A percentile compares a stretch with the other conserved stretches of the same genome.
These are phyloP conservation scores for Phycomyces blakesleeanus DNA, from an alignment of 192 early-diverging fungal genomes.

Conservation along the genomic window DNA sequence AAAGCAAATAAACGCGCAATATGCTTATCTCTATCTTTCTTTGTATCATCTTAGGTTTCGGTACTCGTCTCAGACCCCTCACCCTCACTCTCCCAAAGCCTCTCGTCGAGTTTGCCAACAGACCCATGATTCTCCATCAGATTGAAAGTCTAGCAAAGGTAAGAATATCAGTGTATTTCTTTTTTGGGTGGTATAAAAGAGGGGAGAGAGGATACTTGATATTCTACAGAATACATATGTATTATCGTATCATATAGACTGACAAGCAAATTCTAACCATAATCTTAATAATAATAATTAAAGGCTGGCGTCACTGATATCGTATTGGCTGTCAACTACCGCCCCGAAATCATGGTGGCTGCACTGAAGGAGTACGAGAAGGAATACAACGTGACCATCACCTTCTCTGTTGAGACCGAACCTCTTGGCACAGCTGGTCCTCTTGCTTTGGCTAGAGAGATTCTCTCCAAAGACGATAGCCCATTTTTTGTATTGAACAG, in stretches of 20 bases:
- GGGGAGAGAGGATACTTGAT: too few species aligned
- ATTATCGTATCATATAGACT: constrained; percentile 31
- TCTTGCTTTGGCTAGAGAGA: constrained; percentile 87
- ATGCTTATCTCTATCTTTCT: too few species aligned
- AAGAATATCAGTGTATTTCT: constrained; percentile 8
- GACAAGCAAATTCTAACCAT: too few species aligned
- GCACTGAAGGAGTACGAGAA: constrained; percentile 93
- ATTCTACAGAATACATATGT: neutral
- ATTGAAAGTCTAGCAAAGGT: constrained; percentile 97
- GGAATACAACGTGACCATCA: constrained; percentile 87
- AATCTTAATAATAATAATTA: too few species aligned
- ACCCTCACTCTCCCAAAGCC: constrained; percentile 97
- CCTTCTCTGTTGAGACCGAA: constrained; percentile 95
- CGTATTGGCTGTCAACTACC: constrained; percentile 98
- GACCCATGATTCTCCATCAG: constrained; percentile 98
- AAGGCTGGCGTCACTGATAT: constrained; percentile 98
- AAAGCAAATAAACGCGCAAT: neutral
- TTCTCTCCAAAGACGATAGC: constrained; percentile 86
- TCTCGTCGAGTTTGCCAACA: constrained; percentile 99
- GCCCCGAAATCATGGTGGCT: constrained; percentile 94
- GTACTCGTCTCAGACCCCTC: constrained; percentile 95
- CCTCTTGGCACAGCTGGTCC: constrained; percentile 96
- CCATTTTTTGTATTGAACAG: constrained; percentile 99
- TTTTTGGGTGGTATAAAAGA: too few species aligned
- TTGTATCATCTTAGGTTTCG: constrained; percentile 78